Percentiles rank a stretch among this genome's conserved stretches.
Evolutionary conservation across 164 flowering plant genomes (phyloP).

Genomic region (Magnolia changhungtana): DNA sequence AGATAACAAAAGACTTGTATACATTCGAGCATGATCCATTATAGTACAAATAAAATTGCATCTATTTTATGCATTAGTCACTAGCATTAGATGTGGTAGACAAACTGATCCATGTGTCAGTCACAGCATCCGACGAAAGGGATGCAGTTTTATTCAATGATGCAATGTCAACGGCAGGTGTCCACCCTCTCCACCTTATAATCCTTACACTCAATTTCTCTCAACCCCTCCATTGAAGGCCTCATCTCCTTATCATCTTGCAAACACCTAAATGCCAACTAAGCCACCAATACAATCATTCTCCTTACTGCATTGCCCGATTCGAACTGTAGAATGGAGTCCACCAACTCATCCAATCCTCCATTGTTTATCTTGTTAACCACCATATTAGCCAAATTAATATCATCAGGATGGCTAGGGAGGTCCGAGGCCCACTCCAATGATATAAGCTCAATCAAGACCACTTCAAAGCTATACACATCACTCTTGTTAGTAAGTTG

Average conservation of each 20-base stretch:
- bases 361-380: constrained; percentile 54
- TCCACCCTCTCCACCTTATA: constrained; percentile 21
- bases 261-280: constrained; percentile 67
- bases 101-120: constrained; percentile 31
- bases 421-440: constrained; percentile 64
- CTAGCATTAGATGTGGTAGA: constrained; percentile 17
- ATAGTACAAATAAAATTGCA: no score
- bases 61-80: constrained; percentile 1
- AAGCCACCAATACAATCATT: constrained; percentile 50
- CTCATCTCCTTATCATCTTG: constrained; percentile 64
- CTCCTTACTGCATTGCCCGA: constrained; percentile 31
- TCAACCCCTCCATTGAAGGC: constrained; percentile 61
- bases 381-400: constrained; percentile 70
- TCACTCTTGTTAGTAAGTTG: constrained; percentile 78
- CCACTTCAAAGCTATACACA: constrained; percentile 89
- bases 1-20: no score
- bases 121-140: constrained; percentile 37
- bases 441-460: constrained; percentile 68
- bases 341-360: constrained; percentile 55
- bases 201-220: constrained; percentile 28
- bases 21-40: no score
- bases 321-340: constrained; percentile 51
- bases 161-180: constrained; percentile 26
- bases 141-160: constrained; percentile 33
- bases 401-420: constrained; percentile 53